Evolutionary conservation across 345 rosid genomes (phyloP).

Genomic region (Salix purpurea): DNA sequence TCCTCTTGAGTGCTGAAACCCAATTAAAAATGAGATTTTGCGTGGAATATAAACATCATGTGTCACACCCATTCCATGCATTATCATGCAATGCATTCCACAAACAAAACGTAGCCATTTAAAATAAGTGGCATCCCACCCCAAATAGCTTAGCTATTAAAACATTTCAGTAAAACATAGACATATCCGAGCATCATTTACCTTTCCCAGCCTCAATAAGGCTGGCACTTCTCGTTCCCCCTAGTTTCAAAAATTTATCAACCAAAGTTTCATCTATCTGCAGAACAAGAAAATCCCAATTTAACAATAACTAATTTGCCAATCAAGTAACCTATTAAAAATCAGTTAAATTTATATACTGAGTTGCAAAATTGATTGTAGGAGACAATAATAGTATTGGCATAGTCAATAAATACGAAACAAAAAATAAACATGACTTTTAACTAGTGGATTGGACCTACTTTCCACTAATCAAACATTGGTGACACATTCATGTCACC

Average conservation of each 20-base stretch:
- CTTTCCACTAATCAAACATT: too few relatives aligned
- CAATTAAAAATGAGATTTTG: not conserved
- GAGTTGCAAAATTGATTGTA: too few relatives aligned
- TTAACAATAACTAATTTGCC: not conserved
- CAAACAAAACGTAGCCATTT: not conserved
- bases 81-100: not conserved
- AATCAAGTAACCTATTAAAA: not conserved
- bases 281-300: conserved; percentile 9
- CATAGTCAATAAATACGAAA: too few relatives aligned
- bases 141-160: conserved; percentile 2
- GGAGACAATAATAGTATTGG: too few relatives aligned
- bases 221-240: conserved; percentile 50
- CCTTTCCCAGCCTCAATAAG: conserved; percentile 64
- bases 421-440: too few relatives aligned
- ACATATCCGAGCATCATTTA: conserved; percentile 20
- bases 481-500: too few relatives aligned
- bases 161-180: not conserved
- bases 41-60: not conserved
- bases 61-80: not conserved
- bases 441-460: too few relatives aligned
- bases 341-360: not conserved
- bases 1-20: too few relatives aligned
- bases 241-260: conserved; percentile 49
- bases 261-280: conserved; percentile 46
- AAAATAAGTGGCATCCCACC: not conserved